Base-by-base conservation (phyloP, 768 basidiomycete species). In the Hypsizygus marmoreus region DNA sequence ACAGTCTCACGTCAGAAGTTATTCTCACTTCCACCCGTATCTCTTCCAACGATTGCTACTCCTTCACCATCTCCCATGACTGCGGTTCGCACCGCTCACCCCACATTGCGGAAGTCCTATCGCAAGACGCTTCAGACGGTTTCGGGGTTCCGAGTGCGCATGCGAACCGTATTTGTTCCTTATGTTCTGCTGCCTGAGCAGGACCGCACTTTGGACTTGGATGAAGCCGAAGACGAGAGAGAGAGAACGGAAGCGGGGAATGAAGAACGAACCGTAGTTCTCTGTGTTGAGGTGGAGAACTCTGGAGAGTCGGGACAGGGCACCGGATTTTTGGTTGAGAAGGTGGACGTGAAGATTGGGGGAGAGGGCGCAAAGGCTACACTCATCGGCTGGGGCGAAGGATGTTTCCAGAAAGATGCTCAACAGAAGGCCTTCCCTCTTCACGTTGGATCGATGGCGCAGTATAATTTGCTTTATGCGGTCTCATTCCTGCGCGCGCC, bases 81-180 rank as follows among this genome's bases (percentile, higher is more conserved):
- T 5, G 68, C 75, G 8, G 63, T 71, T 34, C 74, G 73, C 26
- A 66, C 67, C 53, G 73, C 79, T 1, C 80, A 73, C 24, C 79
- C 87, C 0, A 89, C 90, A 0, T 70, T 97, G 8, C 83, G 91
- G 36, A 94, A 93, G 62, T 91, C 91, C 1, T 94, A 83, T 63
- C 79, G 93, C 20, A 86, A 88, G 57, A 84, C 87, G 1, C 67
- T 97, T 13, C 75, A 77, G 34, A 86, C 89, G 0, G 82, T 86
- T 3, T 88, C 89, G 20, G 93, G 91, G 3, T 88, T 97, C 64
- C 78, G 84, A 16, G 88, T 97, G 19, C 83, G 92, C 25, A 95
- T 95, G 94, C 80, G 92, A n/a, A 94, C 92, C 0, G 87, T 93
- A 4, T 91, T 94, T 53, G 84, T 95, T 9, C 94, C 94, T 0